A percentile compares a stretch with the other conserved stretches of the same genome.
Evolutionary conservation across 2,329 filamentous ascomycete species (phyloP).

Genomic region (Tetracladium maxilliforme): DNA sequence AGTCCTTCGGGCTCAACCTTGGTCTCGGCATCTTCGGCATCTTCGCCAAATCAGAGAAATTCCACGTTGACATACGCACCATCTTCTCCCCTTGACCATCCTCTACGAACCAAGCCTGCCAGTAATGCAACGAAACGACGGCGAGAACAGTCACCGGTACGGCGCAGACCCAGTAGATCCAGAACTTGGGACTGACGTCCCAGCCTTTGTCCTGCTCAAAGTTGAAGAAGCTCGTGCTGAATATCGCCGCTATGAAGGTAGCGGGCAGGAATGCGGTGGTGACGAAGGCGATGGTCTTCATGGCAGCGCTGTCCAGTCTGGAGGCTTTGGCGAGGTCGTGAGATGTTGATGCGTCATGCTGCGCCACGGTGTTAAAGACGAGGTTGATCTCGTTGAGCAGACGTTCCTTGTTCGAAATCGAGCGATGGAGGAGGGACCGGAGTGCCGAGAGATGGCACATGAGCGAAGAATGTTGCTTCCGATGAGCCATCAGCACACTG

Average conservation of each 20-base stretch:
- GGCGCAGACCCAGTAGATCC: constrained; percentile 4
- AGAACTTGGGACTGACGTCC: constrained; percentile 3
- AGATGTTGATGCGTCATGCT: constrained; percentile 21
- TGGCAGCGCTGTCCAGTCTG: constrained; percentile 29
- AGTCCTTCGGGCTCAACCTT: no score
- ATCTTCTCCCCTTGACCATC: no score
- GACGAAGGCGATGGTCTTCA: constrained; percentile 33
- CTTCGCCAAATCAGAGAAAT: no score
- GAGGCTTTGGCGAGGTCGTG: constrained; percentile 23
- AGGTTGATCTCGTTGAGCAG: constrained; percentile 41
- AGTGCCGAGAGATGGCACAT: no score
- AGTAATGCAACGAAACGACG: no score
- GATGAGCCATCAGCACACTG: no score
- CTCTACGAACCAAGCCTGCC: no score
- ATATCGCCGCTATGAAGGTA: constrained; percentile 1
- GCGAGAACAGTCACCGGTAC: constrained; percentile 3
- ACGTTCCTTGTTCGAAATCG: constrained; percentile 23
- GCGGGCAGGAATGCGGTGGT: constrained; percentile 15
- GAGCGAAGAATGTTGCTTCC: no score
- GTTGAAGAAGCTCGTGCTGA: constrained; percentile 4
- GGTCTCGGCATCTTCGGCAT: no score
- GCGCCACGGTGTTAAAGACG: constrained; percentile 25
- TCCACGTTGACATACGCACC: no score
- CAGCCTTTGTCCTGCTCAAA: constrained; percentile 1
- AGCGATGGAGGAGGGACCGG: no score